Base-by-base conservation (phyloP, 176 grass and related monocot genomes). In the Puccinellia tenuiflora region DNA sequence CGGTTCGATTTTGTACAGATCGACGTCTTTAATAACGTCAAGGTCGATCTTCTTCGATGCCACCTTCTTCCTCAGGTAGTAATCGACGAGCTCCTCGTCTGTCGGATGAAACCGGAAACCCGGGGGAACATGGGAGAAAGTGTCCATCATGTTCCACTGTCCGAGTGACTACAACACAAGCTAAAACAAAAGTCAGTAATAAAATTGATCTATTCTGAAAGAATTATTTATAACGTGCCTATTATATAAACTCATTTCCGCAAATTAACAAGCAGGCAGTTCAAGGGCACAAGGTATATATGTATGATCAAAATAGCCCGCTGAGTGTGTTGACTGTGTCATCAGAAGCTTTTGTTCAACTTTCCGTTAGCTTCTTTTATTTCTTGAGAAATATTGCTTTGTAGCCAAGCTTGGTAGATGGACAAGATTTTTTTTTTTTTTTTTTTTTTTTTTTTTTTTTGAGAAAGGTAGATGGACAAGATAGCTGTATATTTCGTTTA, bases 91-190 rank as follows among this genome's bases (percentile, higher is more conserved):
- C 39, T 98, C 96, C 83, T 98, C 96, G 20, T 98, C 96, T 0
- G 96, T 98, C 17, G 96, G 96, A 88, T 98, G 96, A 70, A 95
- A 98, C 7, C 96, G 96, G 61, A 95, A 98, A 33, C 96, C 96
- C 2, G 96, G 96, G 1, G 96, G 96, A 0, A 98, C 96, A 78
- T 93, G 90, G 29, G 92, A 88, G 42, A 95, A 91, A 28, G 56
- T 85, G 73, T 95, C 88, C 96, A 95, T 98, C 37, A 68, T 81
- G 21, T 22, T 38, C 17, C 51, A 37, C 72, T 16, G 16, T 47
- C 16, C 17, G 24, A 24, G 33, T 33, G n/a, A 75, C 78, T 68
- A 38, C 47, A 67, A 1, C 30, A 59, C 22, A 40, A 59, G n/a
- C 6, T 38, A 9, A 28, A 81, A 38, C n/a, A 1, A 26, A 9